These are phyloP conservation scores for Candida sakaeoensis DNA, from an alignment of 805 yeast genomes.

Conservation along the genomic window DNA sequence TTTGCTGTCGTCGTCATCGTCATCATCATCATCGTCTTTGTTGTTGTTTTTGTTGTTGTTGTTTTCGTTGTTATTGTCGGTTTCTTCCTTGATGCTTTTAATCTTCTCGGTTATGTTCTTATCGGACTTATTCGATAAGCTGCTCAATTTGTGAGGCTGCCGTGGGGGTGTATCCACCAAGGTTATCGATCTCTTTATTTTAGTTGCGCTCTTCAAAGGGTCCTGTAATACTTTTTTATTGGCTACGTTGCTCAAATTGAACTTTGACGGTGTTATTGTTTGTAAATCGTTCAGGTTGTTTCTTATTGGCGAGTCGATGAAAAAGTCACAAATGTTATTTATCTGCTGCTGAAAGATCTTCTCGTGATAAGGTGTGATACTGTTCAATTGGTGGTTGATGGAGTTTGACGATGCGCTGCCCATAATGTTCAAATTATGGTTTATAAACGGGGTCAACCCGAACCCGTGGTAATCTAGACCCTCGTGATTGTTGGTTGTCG, in stretches of 20 bases:
- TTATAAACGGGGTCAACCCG: slow-evolving; percentile 40
- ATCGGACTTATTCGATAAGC: slow-evolving; percentile 15
- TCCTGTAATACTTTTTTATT: slow-evolving; percentile 17
- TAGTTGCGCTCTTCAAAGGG: slow-evolving; percentile 25
- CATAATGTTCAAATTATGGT: slow-evolving; percentile 26
- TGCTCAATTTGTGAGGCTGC: slow-evolving; percentile 28
- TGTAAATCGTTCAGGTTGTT: slow-evolving; percentile 10
- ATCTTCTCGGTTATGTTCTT: slow-evolving; percentile 13
- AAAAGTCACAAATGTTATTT: slow-evolving; percentile 31
- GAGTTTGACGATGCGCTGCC: slow-evolving; percentile 16
- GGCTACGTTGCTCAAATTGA: slow-evolving; percentile 13
- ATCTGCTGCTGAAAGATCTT: slow-evolving; percentile 28
- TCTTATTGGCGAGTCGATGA: slow-evolving; percentile 40
- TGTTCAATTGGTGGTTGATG: slow-evolving; percentile 16
- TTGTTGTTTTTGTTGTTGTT: slow-evolving; percentile 12
- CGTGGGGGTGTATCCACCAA: slow-evolving; percentile 37
- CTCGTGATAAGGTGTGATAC: slow-evolving; percentile 42
- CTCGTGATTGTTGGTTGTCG: slow-evolving; percentile 2
- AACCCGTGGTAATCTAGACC: slow-evolving; percentile 21
- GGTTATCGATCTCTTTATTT: slow-evolving; percentile 32
- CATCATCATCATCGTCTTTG: slow-evolving; percentile 16
- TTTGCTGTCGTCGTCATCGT: slow-evolving; percentile 12
- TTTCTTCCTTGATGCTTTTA: slow-evolving; percentile 16
- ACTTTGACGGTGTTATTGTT: slow-evolving; percentile 39
- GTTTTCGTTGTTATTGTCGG: slow-evolving; percentile 5